These are phyloP conservation scores for Acorus calamus DNA, from an alignment of 106 monocot genomes.

Conservation along the genomic window DNA sequence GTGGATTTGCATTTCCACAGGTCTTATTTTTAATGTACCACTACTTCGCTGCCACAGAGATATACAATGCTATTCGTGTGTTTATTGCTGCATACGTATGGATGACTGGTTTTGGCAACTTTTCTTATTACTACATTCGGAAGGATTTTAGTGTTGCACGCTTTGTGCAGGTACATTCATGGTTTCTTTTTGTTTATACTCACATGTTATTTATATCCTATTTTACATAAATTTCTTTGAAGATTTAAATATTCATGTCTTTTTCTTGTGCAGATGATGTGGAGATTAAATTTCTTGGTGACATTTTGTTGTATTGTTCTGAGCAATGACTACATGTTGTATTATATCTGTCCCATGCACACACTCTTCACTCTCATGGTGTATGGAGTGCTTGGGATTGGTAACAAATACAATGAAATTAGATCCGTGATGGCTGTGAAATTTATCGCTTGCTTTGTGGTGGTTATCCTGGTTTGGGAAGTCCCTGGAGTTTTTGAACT, in stretches of 20 bases:
- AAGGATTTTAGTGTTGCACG: slow-evolving; percentile 37
- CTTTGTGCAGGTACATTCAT: slow-evolving; percentile 5
- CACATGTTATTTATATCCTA: too few relatives aligned
- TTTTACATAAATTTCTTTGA: too few relatives aligned
- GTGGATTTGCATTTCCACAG: neutral
- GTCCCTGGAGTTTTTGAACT: slow-evolving; percentile 37
- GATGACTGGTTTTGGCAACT: too few relatives aligned
- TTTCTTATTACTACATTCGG: neutral
- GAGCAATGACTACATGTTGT: slow-evolving; percentile 33
- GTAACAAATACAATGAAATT: slow-evolving; percentile 28
- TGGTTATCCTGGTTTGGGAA: slow-evolving; percentile 35
- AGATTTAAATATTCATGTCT: too few relatives aligned
- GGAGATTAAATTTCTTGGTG: slow-evolving; percentile 36
- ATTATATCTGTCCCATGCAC: slow-evolving; percentile 44
- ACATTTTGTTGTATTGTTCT: slow-evolving; percentile 35
- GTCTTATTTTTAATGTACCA: slow-evolving; percentile 37
- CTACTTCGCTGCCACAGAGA: slow-evolving; percentile 33
- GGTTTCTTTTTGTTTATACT: too few relatives aligned
- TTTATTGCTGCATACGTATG: slow-evolving; percentile 19
- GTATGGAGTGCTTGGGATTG: slow-evolving; percentile 26
- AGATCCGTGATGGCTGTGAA: slow-evolving; percentile 25
- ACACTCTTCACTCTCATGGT: slow-evolving; percentile 38
- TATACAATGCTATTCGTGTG: slow-evolving; percentile 34
- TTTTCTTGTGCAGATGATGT: slow-evolving; percentile 32
- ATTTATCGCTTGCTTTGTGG: slow-evolving; percentile 24